Conservation (phyloP, 805 yeast species). For the Candida manassasensis region DNA sequence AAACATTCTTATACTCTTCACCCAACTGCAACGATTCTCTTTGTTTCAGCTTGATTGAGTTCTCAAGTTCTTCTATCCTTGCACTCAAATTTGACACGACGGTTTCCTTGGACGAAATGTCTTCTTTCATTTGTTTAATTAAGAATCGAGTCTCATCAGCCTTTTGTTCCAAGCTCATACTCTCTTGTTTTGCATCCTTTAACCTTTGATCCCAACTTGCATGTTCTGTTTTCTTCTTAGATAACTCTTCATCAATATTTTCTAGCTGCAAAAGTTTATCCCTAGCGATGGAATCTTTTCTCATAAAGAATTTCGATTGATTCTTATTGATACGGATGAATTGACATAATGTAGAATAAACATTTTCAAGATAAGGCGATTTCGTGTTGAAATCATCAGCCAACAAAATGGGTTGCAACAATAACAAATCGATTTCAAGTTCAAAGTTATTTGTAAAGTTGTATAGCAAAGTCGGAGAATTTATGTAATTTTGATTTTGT, state of each 20-base stretch:
- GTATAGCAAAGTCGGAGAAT: slow-evolving; percentile 60
- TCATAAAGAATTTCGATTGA: slow-evolving; percentile 26
- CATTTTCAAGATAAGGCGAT: slow-evolving; percentile 86
- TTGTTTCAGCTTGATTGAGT: slow-evolving; percentile 3
- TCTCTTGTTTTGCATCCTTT: slow-evolving; percentile 19
- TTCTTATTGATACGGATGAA: slow-evolving; percentile 43
- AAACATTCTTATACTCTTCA: not conserved
- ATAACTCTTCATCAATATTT: slow-evolving; percentile 6
- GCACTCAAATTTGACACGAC: slow-evolving; percentile 14
- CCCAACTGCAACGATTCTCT: slow-evolving; percentile 2
- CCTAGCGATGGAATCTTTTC: slow-evolving; percentile 9
- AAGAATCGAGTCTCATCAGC: slow-evolving; percentile 17
- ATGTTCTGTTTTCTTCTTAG: slow-evolving; percentile 13
- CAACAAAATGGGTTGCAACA: slow-evolving; percentile 79
- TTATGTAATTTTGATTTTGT: slow-evolving; percentile 30
- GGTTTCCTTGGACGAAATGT: slow-evolving; percentile 16
- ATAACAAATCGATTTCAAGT: slow-evolving; percentile 65
- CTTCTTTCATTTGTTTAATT: slow-evolving; percentile 20
- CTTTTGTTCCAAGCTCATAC: slow-evolving; percentile 12
- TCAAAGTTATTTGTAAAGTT: slow-evolving; percentile 51
- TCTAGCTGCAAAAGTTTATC: not conserved
- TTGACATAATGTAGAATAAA: slow-evolving; percentile 75
- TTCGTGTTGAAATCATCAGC: slow-evolving; percentile 86
- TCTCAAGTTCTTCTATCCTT: slow-evolving; percentile 11
- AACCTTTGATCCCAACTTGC: slow-evolving; percentile 15